phyloP scores from a whole-genome alignment of 305 asterid species.

The Fraxinus xanthoxyloides region DNA sequence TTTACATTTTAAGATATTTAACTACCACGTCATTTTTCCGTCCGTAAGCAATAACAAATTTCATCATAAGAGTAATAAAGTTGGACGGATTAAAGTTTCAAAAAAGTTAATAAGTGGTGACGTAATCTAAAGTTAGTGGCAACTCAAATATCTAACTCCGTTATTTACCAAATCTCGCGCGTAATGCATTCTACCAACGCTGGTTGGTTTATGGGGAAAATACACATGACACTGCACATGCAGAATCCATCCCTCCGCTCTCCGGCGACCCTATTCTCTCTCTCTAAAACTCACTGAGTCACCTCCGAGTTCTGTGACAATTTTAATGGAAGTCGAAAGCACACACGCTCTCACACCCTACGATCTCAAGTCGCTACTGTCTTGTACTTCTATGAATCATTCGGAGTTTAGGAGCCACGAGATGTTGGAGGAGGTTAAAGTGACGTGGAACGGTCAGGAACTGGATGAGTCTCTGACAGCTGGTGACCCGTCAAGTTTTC shows the following conservation, averaged over 20 bases:
- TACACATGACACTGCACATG: not conserved
- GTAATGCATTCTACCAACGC: not conserved
- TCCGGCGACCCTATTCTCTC: not conserved
- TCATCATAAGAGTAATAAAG: too few relatives aligned
- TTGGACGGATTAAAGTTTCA: too few relatives aligned
- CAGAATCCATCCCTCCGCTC: not conserved
- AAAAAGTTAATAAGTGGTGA: too few relatives aligned
- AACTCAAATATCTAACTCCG: too few relatives aligned
- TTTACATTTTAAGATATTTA: too few relatives aligned
- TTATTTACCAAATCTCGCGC: not conserved
- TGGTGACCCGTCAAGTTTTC: conserved; percentile 16
- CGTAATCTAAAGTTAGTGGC: too few relatives aligned
- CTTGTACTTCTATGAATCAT: conserved; percentile 14
- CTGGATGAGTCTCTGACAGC: conserved; percentile 7
- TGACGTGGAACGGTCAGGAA: conserved; percentile 19
- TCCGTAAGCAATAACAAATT: too few relatives aligned
- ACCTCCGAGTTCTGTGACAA: not conserved
- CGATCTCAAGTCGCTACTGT: conserved; percentile 19
- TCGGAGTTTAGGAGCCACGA: conserved; percentile 20
- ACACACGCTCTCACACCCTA: conserved; percentile 34
- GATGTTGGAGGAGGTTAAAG: conserved; percentile 6
- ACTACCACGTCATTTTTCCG: too few relatives aligned
- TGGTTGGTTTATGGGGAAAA: not conserved
- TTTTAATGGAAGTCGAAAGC: conserved; percentile 51
- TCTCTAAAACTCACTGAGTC: not conserved